Evolutionary conservation across 2,329 filamentous ascomycete species (phyloP), one percentile per base, ranked within the genome.

Genomic region (Colletotrichum sp.): DNA sequence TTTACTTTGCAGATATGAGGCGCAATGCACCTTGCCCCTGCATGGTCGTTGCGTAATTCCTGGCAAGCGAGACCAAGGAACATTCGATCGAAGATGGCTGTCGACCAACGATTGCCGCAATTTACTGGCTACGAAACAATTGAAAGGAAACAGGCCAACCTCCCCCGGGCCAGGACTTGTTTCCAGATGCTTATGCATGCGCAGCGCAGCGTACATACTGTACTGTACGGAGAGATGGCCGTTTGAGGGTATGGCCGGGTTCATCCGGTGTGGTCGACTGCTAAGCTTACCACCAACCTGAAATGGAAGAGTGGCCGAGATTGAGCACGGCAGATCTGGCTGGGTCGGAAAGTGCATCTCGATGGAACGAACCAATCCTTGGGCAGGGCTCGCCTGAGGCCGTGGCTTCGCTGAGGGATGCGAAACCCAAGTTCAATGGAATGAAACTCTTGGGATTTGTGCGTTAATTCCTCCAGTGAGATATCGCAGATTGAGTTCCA

Each of bases 251-350:
- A 57, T 39, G 65, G 36, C 74, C 44, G 59, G 74, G 74, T 76
- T 76, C 74, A 65, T 76, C 74, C 71, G 72, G 74, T 69, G 69
- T 75, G 59, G n/a, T 57, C 15, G 16, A 66, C 39, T 24, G 66
- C 44, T 36, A 34, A 76, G 65, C 71, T 71, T 76, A 75, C 44
- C 62, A 63, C 75, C 75, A 76, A 67, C 72, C 75, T 71, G 75
- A 76, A 76, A 63, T 32, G 75, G 75, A 76, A 76, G 75, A 75
- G 59, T 76, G 66, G 36, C 75, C 75, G 75, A 76, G 72, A 68
- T 70, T 76, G 75, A 59, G 66, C 57, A 44, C 32, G 65, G 71
- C 70, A 76, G 70, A 76, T 74, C 70, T 76, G 64, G 39, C 74
- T 49, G 59, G 57, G 52, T 44, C 70, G 57, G 59, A 73, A 52